These are phyloP conservation scores for Ilex asprella DNA, from an alignment of 257 asterid genomes.

Conservation along the genomic window DNA sequence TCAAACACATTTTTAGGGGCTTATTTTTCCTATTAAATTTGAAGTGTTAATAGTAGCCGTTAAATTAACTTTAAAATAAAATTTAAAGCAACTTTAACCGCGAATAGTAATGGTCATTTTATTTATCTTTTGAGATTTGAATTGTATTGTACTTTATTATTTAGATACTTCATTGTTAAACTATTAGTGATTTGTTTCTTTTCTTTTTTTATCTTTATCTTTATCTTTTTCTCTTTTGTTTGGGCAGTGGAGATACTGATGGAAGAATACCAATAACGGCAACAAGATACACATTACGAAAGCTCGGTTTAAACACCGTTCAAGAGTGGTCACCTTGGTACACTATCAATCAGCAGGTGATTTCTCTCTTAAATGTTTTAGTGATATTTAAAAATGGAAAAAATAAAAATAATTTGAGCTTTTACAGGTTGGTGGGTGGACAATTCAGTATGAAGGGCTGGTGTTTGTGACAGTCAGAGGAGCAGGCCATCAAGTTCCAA, in stretches of 20 bases:
- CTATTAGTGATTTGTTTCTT: neutral
- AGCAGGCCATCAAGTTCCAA: constrained; percentile 86
- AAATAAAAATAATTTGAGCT: neutral
- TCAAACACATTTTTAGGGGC: too few species aligned
- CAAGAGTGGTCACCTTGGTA: constrained; percentile 77
- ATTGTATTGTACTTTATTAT: too few species aligned
- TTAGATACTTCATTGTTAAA: too few species aligned
- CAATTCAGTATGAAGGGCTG: constrained; percentile 54
- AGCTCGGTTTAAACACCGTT: constrained; percentile 39
- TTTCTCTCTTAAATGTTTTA: neutral
- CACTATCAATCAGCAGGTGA: constrained; percentile 56
- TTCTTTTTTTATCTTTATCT: neutral
- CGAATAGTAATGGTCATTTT: too few species aligned
- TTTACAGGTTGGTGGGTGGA: constrained; percentile 87
- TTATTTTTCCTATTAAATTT: too few species aligned
- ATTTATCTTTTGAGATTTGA: too few species aligned
- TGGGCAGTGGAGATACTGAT: constrained; percentile 68
- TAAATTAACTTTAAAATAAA: too few species aligned
- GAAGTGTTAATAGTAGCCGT: too few species aligned
- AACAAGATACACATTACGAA: constrained; percentile 49
- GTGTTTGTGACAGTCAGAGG: constrained; percentile 70
- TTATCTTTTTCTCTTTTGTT: neutral
- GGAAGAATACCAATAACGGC: constrained; percentile 69
- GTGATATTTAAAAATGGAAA: neutral
- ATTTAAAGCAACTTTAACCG: too few species aligned